A percentile compares a stretch with the other conserved stretches of the same genome.
These are phyloP conservation scores for Fusarium xylarioides DNA, from an alignment of 2,329 filamentous ascomycete species.

Conservation along the genomic window DNA sequence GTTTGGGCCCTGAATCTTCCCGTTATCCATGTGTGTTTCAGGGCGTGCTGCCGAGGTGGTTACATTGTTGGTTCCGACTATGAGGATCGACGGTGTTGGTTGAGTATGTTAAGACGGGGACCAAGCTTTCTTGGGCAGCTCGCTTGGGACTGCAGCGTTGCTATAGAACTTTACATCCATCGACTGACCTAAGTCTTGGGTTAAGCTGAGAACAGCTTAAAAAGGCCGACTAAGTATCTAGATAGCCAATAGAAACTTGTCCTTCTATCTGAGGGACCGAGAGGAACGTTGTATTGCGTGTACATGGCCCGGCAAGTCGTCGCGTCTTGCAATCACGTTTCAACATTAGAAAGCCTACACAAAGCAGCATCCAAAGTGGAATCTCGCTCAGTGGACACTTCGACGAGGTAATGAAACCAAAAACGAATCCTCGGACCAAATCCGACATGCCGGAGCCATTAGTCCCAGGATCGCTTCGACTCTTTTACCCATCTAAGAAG, in stretches of 20 bases:
- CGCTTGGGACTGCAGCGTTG: not conserved
- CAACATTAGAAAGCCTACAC: rapidly evolving
- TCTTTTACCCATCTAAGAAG: not conserved
- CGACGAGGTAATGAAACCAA: no score
- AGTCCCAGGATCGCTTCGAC: not conserved
- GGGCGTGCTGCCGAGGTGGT: not conserved
- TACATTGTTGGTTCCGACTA: not conserved
- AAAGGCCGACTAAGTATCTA: no score
- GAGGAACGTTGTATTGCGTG: not conserved
- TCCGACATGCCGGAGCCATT: not conserved
- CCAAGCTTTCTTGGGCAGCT: not conserved
- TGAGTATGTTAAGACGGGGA: not conserved
- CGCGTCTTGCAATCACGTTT: not conserved
- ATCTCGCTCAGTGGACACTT: rapidly evolving
- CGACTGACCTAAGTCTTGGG: not conserved
- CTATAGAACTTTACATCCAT: not conserved
- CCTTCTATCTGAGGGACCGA: rapidly evolving
- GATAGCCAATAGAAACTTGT: not conserved
- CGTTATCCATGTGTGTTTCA: not conserved
- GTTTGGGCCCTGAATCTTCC: rapidly evolving
- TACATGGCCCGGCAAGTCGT: no score
- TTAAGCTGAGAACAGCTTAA: no score
- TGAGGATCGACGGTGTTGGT: not conserved
- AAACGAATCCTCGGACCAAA: not conserved
- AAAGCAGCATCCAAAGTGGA: not conserved